These are phyloP conservation scores for Didymella glomerata DNA, from an alignment of 2,329 filamentous ascomycete species.

Conservation along the genomic window DNA sequence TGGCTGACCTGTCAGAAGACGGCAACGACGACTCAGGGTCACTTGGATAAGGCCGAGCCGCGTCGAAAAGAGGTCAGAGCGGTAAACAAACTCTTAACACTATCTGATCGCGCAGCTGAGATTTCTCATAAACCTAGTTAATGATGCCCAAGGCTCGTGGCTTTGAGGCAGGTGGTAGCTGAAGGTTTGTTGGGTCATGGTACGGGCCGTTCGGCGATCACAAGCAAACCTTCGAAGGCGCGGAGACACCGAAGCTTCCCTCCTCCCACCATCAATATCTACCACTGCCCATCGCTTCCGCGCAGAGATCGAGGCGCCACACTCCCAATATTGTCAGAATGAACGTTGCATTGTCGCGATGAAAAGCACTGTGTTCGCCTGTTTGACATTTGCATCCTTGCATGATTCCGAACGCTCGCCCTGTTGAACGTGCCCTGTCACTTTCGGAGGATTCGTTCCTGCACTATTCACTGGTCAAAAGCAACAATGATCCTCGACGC, in stretches of 20 bases:
- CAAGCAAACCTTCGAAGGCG: constrained; percentile 1
- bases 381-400: background rate
- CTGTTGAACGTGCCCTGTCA: constrained; percentile 4
- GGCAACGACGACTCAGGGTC: constrained; percentile 4
- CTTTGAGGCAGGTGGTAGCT: background rate
- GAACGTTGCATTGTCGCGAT: background rate
- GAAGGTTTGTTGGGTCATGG: constrained; percentile 6
- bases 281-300: constrained; percentile 1
- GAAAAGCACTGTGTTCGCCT: background rate
- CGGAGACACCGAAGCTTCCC: constrained; percentile 17
- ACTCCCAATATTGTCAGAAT: background rate
- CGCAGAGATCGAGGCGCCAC: background rate
- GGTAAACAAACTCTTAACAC: constrained; percentile 7
- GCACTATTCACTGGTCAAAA: constrained; percentile 16
- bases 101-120: constrained; percentile 6
- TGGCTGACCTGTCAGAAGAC: constrained; percentile 14
- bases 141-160: constrained; percentile 18
- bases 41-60: constrained; percentile 9
- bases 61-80: constrained; percentile 6
- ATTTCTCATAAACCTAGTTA: background rate
- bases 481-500: constrained; percentile 1
- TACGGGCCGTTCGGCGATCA: constrained; percentile 20
- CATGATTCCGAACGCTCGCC: constrained; percentile 12
- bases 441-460: constrained; percentile 11
- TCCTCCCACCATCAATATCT: background rate